phyloP scores from a whole-genome alignment of 768 basidiomycete species.

The Mycena floridula region DNA sequence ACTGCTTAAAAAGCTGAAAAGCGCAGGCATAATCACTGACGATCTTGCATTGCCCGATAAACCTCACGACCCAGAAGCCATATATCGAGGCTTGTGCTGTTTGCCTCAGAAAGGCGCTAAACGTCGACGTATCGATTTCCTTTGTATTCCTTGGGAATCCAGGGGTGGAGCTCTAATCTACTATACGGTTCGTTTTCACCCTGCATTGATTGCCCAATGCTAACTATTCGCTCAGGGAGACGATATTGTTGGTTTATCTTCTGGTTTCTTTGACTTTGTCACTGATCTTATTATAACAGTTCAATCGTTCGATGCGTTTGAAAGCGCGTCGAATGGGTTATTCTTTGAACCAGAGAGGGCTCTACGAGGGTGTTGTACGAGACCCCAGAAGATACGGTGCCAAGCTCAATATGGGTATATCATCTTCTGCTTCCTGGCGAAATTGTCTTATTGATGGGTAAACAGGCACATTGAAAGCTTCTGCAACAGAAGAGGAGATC shows the following conservation, averaged over 20 bases:
- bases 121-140: slow-evolving; percentile 78
- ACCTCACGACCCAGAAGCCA: slow-evolving; percentile 61
- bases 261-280: slow-evolving; percentile 1
- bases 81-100: slow-evolving; percentile 78
- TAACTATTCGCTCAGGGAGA: slow-evolving; percentile 51
- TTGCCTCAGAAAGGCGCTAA: slow-evolving; percentile 37
- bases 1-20: slow-evolving; percentile 53
- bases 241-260: slow-evolving; percentile 61
- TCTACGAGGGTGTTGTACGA: slow-evolving; percentile 68
- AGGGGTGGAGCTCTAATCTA: slow-evolving; percentile 88
- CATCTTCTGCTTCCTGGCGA: neutral
- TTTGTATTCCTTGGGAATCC: slow-evolving; percentile 72
- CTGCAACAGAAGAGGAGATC: slow-evolving; percentile 83
- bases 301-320: slow-evolving; percentile 83
- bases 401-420: slow-evolving; percentile 54
- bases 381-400: slow-evolving; percentile 57
- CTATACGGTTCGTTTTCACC: slow-evolving; percentile 59
- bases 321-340: slow-evolving; percentile 80
- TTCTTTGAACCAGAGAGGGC: slow-evolving; percentile 82
- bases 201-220: neutral
- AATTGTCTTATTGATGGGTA: neutral
- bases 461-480: slow-evolving; percentile 65
- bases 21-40: slow-evolving; percentile 64
- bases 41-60: slow-evolving; percentile 72
- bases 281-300: slow-evolving; percentile 43